Conservation (phyloP, 2,329 filamentous ascomycete genomes). For the Aspergillus sergii region DNA sequence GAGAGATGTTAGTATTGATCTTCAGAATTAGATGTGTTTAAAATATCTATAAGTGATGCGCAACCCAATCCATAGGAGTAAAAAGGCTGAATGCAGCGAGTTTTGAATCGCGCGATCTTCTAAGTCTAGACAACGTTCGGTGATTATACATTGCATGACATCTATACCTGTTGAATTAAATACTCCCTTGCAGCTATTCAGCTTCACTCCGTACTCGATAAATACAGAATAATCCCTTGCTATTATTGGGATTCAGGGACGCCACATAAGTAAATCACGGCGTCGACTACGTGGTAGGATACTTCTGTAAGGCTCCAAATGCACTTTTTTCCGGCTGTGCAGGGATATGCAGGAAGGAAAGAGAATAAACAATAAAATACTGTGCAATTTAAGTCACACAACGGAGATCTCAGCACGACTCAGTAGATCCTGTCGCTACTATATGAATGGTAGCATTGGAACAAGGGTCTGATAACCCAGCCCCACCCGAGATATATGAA, state of each 20-base stretch:
- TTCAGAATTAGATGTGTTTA: too few relatives aligned
- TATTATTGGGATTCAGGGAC: too few relatives aligned
- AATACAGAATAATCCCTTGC: too few relatives aligned
- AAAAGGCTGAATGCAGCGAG: too few relatives aligned
- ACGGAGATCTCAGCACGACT: background rate
- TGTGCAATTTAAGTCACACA: background rate
- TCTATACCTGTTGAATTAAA: too few relatives aligned
- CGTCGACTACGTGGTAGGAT: background rate
- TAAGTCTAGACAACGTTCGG: too few relatives aligned
- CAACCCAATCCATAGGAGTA: too few relatives aligned
- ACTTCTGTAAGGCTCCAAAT: background rate
- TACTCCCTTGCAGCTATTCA: too few relatives aligned
- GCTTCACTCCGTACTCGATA: too few relatives aligned
- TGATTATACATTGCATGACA: too few relatives aligned
- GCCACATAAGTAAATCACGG: background rate
- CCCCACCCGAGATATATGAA: background rate
- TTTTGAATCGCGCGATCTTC: too few relatives aligned
- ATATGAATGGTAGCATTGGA: background rate
- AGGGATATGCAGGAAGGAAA: background rate
- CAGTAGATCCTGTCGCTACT: background rate
- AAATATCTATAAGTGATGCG: too few relatives aligned
- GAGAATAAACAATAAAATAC: background rate
- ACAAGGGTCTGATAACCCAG: background rate
- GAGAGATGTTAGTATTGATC: background rate
- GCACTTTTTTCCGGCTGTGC: background rate